These are phyloP conservation scores for Curvularia verruculosa DNA, from an alignment of 2,329 filamentous ascomycete species.

Conservation along the genomic window DNA sequence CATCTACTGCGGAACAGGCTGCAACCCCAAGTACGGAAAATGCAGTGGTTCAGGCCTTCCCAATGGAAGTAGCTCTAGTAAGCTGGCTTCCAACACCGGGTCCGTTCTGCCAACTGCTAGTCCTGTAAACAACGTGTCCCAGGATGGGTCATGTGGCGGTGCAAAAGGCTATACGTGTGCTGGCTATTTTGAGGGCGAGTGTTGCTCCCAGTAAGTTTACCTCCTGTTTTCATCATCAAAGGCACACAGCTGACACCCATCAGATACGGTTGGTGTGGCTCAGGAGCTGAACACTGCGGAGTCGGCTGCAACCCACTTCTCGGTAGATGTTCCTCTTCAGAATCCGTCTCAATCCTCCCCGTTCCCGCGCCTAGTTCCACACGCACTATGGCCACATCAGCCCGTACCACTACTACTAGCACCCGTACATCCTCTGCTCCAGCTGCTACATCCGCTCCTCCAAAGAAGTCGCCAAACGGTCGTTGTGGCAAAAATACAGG, in stretches of 20 bases:
- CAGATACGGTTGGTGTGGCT: slow-evolving; percentile 19
- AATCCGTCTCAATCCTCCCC: not conserved
- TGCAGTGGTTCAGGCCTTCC: slow-evolving; percentile 8
- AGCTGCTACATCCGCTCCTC: not conserved
- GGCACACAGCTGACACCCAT: not conserved
- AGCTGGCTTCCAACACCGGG: not conserved
- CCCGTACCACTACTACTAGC: slow-evolving; percentile 1
- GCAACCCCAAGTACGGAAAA: slow-evolving; percentile 36
- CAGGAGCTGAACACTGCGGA: slow-evolving; percentile 6
- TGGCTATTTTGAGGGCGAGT: slow-evolving; percentile 25
- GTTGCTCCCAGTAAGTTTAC: slow-evolving; percentile 24
- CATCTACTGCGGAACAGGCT: slow-evolving; percentile 37
- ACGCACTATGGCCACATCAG: slow-evolving; percentile 2
- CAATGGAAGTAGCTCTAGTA: not conserved
- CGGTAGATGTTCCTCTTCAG: slow-evolving; percentile 6
- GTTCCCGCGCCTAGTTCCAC: not conserved
- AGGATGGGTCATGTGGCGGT: slow-evolving; percentile 21
- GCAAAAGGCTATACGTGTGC: slow-evolving; percentile 20
- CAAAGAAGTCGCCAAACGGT: not conserved
- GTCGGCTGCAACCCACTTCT: slow-evolving; percentile 11
- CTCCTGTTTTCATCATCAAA: not conserved
- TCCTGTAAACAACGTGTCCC: slow-evolving; percentile 13
- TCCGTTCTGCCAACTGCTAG: not conserved
- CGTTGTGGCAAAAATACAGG: slow-evolving; percentile 2
- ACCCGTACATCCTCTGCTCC: slow-evolving; percentile 4